Percentiles rank a stretch among this genome's conserved stretches.
Conservation (phyloP, 1,284 basidiomycete genomes). For the Heterobasidion parviporum region DNA sequence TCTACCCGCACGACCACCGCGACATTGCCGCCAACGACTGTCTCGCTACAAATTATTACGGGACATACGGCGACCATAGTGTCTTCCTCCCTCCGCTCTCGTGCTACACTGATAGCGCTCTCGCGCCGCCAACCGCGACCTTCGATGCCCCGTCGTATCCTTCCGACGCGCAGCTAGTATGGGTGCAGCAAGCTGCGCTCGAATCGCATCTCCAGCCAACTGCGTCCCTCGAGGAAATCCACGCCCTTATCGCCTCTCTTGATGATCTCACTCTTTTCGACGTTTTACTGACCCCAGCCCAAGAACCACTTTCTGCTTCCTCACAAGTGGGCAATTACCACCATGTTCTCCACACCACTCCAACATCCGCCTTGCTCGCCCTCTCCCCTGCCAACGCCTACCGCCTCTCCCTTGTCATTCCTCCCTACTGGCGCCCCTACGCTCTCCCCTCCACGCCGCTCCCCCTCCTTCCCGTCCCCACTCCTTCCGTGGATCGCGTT, state of each 20-base stretch:
- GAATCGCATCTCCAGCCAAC: slow-evolving; percentile 24
- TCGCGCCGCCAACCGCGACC: slow-evolving; percentile 14
- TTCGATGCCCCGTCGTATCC: slow-evolving; percentile 9
- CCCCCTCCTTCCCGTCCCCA: slow-evolving; percentile 43
- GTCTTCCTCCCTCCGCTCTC: slow-evolving; percentile 35
- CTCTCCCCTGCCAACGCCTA: slow-evolving; percentile 26
- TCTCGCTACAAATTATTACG: slow-evolving; percentile 42
- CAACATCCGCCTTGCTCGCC: slow-evolving; percentile 37
- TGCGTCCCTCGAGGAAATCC: slow-evolving; percentile 4
- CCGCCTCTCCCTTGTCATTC: slow-evolving; percentile 42
- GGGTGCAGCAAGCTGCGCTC: slow-evolving; percentile 49
- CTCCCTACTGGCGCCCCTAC: slow-evolving; percentile 53
- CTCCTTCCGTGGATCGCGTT: slow-evolving; percentile 39
- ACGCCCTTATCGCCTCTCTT: slow-evolving; percentile 6
- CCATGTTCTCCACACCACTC: slow-evolving; percentile 29
- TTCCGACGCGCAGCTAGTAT: slow-evolving; percentile 38
- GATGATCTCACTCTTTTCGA: slow-evolving; percentile 22
- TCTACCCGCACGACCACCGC: slow-evolving; percentile 16
- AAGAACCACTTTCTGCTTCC: slow-evolving; percentile 13
- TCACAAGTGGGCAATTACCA: slow-evolving; percentile 5
- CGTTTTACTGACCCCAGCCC: slow-evolving; percentile 9
- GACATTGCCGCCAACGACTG: slow-evolving; percentile 26
- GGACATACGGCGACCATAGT: slow-evolving; percentile 39
- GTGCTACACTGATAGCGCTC: slow-evolving; percentile 26
- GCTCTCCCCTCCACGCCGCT: slow-evolving; percentile 40